Conservation (phyloP, 306 rosid species). For the Medicago ruthenica region DNA sequence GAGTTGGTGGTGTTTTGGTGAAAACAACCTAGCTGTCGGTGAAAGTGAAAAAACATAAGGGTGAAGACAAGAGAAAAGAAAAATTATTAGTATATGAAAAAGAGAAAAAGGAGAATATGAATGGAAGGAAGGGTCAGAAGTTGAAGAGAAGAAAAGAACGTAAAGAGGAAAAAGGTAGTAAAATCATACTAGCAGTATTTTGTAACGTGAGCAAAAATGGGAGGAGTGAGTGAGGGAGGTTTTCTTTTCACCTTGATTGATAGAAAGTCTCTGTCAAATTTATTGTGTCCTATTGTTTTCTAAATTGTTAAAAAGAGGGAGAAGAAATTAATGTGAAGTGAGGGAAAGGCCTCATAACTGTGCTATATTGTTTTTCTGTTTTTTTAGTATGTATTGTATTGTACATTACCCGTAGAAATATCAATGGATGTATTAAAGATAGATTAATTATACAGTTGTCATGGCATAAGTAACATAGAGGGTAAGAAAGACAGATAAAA, state of each 20-base stretch:
- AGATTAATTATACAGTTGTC: neutral
- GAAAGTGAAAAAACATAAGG: slow-evolving; percentile 39
- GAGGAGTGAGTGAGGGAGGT: slow-evolving; percentile 17
- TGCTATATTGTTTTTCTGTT: slow-evolving; percentile 11
- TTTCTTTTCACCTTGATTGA: neutral
- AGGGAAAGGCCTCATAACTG: neutral
- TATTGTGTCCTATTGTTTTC: slow-evolving; percentile 30
- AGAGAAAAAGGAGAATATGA: slow-evolving; percentile 26
- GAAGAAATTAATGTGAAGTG: neutral
- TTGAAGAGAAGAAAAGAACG: slow-evolving; percentile 44
- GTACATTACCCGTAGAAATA: neutral
- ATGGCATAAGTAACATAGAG: slow-evolving; percentile 9
- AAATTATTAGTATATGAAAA: slow-evolving; percentile 19
- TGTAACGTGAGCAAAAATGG: slow-evolving; percentile 12
- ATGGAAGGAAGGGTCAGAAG: slow-evolving; percentile 50
- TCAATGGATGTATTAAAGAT: neutral
- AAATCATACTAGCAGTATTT: neutral
- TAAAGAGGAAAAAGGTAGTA: slow-evolving; percentile 6
- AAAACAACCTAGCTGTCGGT: slow-evolving; percentile 39
- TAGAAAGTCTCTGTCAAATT: slow-evolving; percentile 2
- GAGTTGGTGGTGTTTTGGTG: neutral
- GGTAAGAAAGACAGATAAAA: neutral
- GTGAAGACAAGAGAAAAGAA: neutral
- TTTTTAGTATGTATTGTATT: neutral
- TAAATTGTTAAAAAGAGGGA: neutral